Percentiles rank a stretch among this genome's conserved stretches.
phyloP scores from a whole-genome alignment of 768 basidiomycete species.

The Lactifluus subvellereus region DNA sequence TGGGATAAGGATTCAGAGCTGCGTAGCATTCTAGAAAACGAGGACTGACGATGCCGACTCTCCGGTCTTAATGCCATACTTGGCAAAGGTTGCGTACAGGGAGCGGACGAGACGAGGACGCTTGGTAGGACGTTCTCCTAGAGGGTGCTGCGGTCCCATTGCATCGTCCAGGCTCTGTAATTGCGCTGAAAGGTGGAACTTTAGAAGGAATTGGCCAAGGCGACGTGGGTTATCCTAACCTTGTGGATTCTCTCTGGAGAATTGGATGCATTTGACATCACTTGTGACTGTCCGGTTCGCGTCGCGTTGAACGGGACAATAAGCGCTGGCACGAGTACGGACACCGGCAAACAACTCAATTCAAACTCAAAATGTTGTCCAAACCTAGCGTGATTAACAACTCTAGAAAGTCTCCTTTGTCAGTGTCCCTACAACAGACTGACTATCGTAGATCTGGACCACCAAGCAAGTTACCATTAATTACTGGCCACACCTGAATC shows the following conservation, averaged over 20 bases:
- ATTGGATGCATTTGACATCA: background rate
- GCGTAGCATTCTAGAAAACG: background rate
- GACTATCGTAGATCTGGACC: too few relatives aligned
- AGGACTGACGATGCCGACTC: conserved; percentile 35
- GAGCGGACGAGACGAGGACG: conserved; percentile 52
- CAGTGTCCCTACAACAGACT: too few relatives aligned
- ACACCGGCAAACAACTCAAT: too few relatives aligned
- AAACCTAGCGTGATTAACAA: too few relatives aligned
- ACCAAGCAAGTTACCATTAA: too few relatives aligned
- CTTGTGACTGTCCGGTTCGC: too few relatives aligned
- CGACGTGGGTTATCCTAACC: background rate
- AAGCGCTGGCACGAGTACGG: background rate
- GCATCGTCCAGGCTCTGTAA: conserved; percentile 66
- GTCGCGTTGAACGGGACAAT: too few relatives aligned
- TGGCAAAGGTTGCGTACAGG: conserved; percentile 71
- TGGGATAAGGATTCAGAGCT: conserved; percentile 9
- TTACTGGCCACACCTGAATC: too few relatives aligned
- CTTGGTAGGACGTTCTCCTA: conserved; percentile 39
- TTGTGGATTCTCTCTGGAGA: conserved; percentile 5
- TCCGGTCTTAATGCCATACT: conserved; percentile 63
- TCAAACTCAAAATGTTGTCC: too few relatives aligned
- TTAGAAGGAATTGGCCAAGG: background rate
- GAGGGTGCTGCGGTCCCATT: conserved; percentile 35
- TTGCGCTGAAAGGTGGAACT: conserved; percentile 48
- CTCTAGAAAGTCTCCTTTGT: too few relatives aligned